phyloP scores from a whole-genome alignment of 2,329 filamentous ascomycete species.

The Metarhizium anisopliae region DNA sequence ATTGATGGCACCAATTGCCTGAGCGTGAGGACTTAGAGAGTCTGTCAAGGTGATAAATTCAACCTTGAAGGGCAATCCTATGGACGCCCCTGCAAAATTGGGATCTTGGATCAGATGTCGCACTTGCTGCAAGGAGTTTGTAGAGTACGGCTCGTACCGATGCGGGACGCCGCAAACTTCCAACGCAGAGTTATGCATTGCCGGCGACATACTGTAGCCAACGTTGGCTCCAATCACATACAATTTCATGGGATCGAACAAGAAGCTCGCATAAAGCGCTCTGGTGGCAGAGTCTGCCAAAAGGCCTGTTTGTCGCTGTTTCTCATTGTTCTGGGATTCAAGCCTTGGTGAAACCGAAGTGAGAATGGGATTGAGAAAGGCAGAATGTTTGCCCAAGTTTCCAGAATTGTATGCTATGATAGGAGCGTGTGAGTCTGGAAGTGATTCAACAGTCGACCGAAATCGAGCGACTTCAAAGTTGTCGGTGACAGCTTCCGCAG shows the following conservation, averaged over 20 bases:
- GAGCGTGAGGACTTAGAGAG: constrained; percentile 62
- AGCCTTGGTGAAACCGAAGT: constrained; percentile 46
- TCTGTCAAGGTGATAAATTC: constrained; percentile 61
- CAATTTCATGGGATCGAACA: constrained; percentile 60
- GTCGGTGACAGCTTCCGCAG: constrained; percentile 47
- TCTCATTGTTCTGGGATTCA: constrained; percentile 10
- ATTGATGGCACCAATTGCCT: constrained; percentile 68
- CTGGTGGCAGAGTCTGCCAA: constrained; percentile 56
- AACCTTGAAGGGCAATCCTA: constrained; percentile 68
- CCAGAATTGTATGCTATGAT: constrained; percentile 60
- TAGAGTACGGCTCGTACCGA: constrained; percentile 55
- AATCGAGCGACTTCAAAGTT: constrained; percentile 53
- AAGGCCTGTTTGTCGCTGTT: constrained; percentile 24
- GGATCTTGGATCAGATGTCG: constrained; percentile 54
- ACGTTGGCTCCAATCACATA: constrained; percentile 68
- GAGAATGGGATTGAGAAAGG: constrained; percentile 56
- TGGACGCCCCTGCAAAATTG: constrained; percentile 62
- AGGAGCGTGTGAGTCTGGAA: constrained; percentile 35
- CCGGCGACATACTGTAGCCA: constrained; percentile 64
- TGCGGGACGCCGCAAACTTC: constrained; percentile 61
- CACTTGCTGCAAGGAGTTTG: constrained; percentile 52
- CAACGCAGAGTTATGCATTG: constrained; percentile 68
- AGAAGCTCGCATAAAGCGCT: constrained; percentile 57
- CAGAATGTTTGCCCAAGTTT: constrained; percentile 51
- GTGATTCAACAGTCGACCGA: constrained; percentile 36